Conservation (phyloP, 345 rosid species). For the Syzygium jambos region DNA sequence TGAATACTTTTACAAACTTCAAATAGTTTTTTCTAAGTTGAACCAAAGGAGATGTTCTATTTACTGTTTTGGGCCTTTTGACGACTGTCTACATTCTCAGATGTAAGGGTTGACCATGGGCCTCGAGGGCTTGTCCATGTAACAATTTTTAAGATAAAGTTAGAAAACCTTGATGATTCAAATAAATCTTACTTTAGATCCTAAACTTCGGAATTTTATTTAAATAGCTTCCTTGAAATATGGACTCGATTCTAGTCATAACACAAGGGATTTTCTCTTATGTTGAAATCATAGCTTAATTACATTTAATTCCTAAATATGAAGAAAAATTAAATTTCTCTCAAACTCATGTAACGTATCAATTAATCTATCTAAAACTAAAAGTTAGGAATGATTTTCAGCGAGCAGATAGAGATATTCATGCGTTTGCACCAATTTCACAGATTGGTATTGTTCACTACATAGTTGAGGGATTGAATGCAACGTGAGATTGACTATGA, state of each 20-base stretch:
- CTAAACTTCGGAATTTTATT: too few species aligned
- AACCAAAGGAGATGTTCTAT: neutral
- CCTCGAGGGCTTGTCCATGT: neutral
- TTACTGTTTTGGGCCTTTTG: neutral
- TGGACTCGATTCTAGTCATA: neutral
- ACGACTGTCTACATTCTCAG: neutral
- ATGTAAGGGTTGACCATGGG: neutral
- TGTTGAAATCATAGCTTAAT: neutral
- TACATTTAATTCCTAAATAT: neutral
- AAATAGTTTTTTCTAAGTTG: neutral
- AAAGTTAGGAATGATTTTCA: neutral
- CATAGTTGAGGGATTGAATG: neutral
- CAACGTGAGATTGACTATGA: neutral
- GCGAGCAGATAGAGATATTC: neutral
- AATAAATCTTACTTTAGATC: neutral
- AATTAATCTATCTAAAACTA: rapidly evolving
- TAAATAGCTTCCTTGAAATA: neutral
- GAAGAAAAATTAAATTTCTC: neutral
- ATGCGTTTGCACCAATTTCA: neutral
- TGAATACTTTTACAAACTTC: neutral
- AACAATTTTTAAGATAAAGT: neutral
- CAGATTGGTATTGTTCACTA: neutral
- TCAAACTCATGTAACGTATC: rapidly evolving
- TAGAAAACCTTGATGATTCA: neutral
- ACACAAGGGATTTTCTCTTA: neutral